These are phyloP conservation scores for Dispira simplex DNA, from an alignment of 192 early-diverging fungal genomes.

Conservation along the genomic window DNA sequence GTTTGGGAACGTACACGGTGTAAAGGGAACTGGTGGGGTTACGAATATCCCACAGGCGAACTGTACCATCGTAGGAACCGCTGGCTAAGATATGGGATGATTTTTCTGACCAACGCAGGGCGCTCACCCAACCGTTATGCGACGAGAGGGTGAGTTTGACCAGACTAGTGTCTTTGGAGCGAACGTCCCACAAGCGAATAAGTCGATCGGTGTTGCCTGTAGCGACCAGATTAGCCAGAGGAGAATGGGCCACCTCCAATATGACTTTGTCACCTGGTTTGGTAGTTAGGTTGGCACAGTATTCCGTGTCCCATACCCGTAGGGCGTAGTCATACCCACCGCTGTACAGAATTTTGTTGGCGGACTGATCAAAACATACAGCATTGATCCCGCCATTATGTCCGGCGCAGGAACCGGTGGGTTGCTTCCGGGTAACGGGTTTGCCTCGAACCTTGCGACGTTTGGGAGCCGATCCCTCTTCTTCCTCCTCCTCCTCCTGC, in stretches of 20 bases:
- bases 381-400: slow-evolving; percentile 66
- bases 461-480: slow-evolving; percentile 13
- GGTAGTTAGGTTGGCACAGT: slow-evolving; percentile 51
- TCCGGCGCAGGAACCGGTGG: slow-evolving; percentile 35
- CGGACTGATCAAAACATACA: slow-evolving; percentile 47
- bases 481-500: slow-evolving; percentile 17
- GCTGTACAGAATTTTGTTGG: slow-evolving; percentile 52
- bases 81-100: slow-evolving; percentile 59
- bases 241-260: slow-evolving; percentile 55
- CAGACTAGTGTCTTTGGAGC: slow-evolving; percentile 50
- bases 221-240: slow-evolving; percentile 50
- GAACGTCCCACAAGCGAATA: slow-evolving; percentile 84
- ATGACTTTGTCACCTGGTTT: slow-evolving; percentile 83
- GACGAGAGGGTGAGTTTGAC: slow-evolving; percentile 62
- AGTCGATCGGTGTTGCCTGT: slow-evolving; percentile 76
- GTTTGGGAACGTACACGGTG: slow-evolving; percentile 26
- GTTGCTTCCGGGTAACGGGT: slow-evolving; percentile 15
- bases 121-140: slow-evolving; percentile 74
- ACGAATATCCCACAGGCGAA: slow-evolving; percentile 93
- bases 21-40: slow-evolving; percentile 63
- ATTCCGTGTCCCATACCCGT: slow-evolving; percentile 77
- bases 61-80: slow-evolving; percentile 72
- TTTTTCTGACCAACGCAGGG: slow-evolving; percentile 69
- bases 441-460: background rate
- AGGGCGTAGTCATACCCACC: slow-evolving; percentile 92